phyloP scores from a whole-genome alignment of 169 alveolate species.

The Fabrea salina region DNA sequence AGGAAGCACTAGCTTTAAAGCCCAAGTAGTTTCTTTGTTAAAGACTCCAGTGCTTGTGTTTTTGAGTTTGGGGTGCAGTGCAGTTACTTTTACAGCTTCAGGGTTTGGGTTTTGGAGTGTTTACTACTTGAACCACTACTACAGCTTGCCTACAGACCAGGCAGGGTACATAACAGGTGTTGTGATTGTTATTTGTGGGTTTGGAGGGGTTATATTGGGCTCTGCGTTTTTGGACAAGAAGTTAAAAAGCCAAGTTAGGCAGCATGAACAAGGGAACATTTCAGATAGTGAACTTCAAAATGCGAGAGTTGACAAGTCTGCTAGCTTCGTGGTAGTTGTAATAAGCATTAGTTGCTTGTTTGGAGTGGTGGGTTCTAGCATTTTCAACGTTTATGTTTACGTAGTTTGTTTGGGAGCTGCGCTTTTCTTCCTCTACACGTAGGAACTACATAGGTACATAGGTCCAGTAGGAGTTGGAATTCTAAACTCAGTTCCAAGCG shows the following conservation, averaged over 20 bases:
- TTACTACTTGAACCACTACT: neutral
- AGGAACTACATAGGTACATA: too few relatives aligned
- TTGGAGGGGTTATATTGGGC: slow-evolving; percentile 31
- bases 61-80: slow-evolving; percentile 16
- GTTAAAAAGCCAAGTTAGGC: neutral
- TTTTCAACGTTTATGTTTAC: too few relatives aligned
- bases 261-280: neutral
- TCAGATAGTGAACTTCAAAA: neutral
- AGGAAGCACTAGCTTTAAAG: neutral
- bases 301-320: too few relatives aligned
- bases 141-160: neutral
- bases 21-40: neutral
- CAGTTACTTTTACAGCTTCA: slow-evolving; percentile 26
- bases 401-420: too few relatives aligned
- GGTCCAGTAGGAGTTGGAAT: slow-evolving; percentile 14
- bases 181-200: slow-evolving; percentile 9
- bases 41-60: neutral
- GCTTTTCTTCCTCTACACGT: too few relatives aligned
- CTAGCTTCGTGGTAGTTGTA: too few relatives aligned
- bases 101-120: slow-evolving; percentile 37
- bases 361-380: too few relatives aligned
- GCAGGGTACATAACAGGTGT: slow-evolving; percentile 16
- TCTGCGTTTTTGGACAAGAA: slow-evolving; percentile 17
- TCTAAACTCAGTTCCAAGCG: slow-evolving; percentile 26
- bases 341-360: too few relatives aligned